phyloP scores from a whole-genome alignment of 192 early-diverging fungal species.

The Thamnidium elegans region DNA sequence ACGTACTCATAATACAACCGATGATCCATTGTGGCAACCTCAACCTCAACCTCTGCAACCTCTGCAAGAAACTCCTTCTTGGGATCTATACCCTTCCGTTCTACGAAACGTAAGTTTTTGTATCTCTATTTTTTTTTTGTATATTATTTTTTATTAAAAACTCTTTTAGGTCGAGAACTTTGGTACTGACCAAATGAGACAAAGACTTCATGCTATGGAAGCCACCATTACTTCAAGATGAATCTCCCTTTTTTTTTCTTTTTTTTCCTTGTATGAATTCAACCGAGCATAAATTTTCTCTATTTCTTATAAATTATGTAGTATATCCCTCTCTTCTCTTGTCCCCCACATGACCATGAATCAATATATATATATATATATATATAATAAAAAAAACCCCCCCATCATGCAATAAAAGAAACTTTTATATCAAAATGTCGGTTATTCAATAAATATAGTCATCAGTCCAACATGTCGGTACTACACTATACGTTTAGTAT shows the following conservation, averaged over 20 bases:
- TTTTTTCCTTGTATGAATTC: no score
- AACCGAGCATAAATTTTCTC: no score
- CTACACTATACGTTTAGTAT: no score
- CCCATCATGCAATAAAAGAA: no score
- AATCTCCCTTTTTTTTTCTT: no score
- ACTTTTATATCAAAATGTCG: no score
- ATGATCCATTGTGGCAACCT: slow-evolving; percentile 12
- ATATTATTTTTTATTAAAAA: background rate
- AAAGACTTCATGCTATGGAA: slow-evolving; percentile 33
- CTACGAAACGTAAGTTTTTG: slow-evolving; percentile 30
- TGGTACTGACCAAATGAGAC: slow-evolving; percentile 33
- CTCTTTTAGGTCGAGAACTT: slow-evolving; percentile 26
- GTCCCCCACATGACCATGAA: background rate
- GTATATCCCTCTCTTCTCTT: background rate
- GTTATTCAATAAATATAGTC: no score
- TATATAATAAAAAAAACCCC: no score
- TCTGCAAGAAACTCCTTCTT: slow-evolving; percentile 7
- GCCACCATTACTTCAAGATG: slow-evolving; percentile 4
- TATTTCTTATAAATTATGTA: no score
- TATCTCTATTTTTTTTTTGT: background rate
- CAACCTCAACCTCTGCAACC: slow-evolving; percentile 8
- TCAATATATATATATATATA: background rate
- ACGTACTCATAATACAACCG: background rate
- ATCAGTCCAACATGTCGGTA: no score
- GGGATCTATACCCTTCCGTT: slow-evolving; percentile 29